Evolutionary conservation across 2,329 filamentous ascomycete genomes (phyloP), one percentile per base, ranked within the genome.

Genomic region (Diaporthe velutina): DNA sequence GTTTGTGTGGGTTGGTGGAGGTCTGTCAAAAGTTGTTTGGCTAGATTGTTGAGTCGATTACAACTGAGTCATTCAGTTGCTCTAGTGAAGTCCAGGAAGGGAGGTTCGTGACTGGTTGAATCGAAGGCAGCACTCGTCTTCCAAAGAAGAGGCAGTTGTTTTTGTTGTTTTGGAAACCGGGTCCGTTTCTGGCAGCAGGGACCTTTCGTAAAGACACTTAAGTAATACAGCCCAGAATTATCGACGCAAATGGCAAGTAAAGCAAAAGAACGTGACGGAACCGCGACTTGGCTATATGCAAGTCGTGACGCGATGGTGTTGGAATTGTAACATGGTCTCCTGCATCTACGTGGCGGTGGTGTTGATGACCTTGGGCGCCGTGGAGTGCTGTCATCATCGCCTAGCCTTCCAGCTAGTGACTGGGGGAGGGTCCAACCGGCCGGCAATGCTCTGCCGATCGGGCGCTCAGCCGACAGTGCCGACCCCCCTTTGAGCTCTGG

Each of bases 231-330:
- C 40, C 48, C 45, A 40, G 48, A 54, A 68, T 68, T 40, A 68
- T 40, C 64, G 64, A 28, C 33, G 33, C n/a, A 68, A 54, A 30
- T 45, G n/a, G 30, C 30, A 38, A 67, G 61, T 40, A 19, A 68
- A 68, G 64, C 64, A 60, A 74, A 74, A 45, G 73, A 74, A 50
- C 42, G 73, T 71, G 45, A 64, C 55, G 45, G 52, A 33, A 28
- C 10, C 33, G n/a, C 64, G 48, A 54, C 64, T 54, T 28, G 48
- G 48, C 64, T 68, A 25, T 5, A 40, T 54, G 64, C 33, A 68
- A 68, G 45, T 68, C 40, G 48, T 52, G 48, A 68, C 48, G 45
- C 64, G 64, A 54, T n/a, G 40, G 64, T 68, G 48, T 68, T 54
- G 33, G 33, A 54, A 52, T 40, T 30, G 64, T 28, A 25, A 54